Conservation (phyloP, 371 early-diverging fungal species). For the Paraphysoderma sedebokerense region DNA sequence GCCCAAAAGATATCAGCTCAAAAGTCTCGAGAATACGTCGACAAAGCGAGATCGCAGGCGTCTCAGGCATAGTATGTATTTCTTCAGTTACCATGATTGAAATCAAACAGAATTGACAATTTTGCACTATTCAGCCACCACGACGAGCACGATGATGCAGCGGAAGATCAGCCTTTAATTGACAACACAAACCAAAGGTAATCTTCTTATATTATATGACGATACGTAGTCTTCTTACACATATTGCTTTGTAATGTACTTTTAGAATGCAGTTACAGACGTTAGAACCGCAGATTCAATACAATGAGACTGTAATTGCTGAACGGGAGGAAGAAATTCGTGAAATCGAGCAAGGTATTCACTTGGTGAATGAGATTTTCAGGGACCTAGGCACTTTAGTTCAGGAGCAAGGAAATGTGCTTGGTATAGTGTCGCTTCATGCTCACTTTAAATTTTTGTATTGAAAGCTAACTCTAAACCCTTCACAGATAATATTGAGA, state of each 20-base stretch:
- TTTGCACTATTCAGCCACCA: no score
- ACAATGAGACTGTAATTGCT: conserved; percentile 74
- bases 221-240: no score
- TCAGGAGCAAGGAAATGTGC: conserved; percentile 79
- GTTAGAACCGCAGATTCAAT: conserved; percentile 78
- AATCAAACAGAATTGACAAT: no score
- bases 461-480: not conserved
- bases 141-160: no score
- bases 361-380: conserved; percentile 87
- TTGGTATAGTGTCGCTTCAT: conserved; percentile 37
- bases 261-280: conserved; percentile 56
- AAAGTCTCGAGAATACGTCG: conserved; percentile 72
- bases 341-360: conserved; percentile 82
- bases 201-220: no score
- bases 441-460: not conserved
- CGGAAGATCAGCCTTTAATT: no score
- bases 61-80: no score
- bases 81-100: no score
- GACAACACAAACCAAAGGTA: no score
- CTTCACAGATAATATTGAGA: conserved; percentile 58
- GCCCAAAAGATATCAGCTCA: conserved; percentile 65
- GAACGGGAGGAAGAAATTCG: conserved; percentile 85
- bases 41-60: no score
- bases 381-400: conserved; percentile 89
- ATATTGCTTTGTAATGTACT: no score